Evolutionary conservation across 1,284 basidiomycete genomes (phyloP).

Genomic region (Cutaneotrichosporon curvatum): DNA sequence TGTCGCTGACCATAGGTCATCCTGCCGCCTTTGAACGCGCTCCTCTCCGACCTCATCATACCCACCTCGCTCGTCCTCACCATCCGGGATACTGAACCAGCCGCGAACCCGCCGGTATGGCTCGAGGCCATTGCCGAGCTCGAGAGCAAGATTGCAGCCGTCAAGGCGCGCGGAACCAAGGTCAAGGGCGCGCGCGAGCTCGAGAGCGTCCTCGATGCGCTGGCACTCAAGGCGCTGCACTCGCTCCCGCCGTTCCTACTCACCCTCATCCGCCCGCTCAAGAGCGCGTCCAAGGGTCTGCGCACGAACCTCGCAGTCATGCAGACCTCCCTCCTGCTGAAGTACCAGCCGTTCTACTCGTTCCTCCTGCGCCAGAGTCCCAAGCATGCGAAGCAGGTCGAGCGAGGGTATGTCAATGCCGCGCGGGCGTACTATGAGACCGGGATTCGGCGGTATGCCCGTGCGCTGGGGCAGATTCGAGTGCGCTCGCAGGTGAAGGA

Average conservation of each 20-base stretch:
- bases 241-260: constrained; percentile 86
- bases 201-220: constrained; percentile 70
- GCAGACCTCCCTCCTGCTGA: constrained; percentile 79
- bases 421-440: constrained; percentile 94
- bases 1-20: constrained; percentile 57
- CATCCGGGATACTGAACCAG: constrained; percentile 75
- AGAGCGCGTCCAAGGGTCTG: constrained; percentile 55
- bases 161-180: constrained; percentile 56
- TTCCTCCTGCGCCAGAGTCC: constrained; percentile 80
- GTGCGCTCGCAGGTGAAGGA: constrained; percentile 48
- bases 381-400: constrained; percentile 77
- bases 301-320: constrained; percentile 89
- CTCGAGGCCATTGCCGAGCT: constrained; percentile 69
- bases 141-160: constrained; percentile 63
- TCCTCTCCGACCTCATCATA: constrained; percentile 73
- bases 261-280: constrained; percentile 71
- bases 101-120: constrained; percentile 62
- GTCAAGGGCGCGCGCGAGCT: constrained; percentile 80
- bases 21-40: constrained; percentile 72
- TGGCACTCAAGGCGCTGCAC: constrained; percentile 76
- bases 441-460: constrained; percentile 80
- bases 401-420: constrained; percentile 75
- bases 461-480: constrained; percentile 71
- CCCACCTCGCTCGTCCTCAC: constrained; percentile 69
- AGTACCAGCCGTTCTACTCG: constrained; percentile 72